Percentiles rank a stretch among this genome's conserved stretches.
phyloP scores from a whole-genome alignment of 805 yeast species.

The Teunomyces funiuensis region DNA sequence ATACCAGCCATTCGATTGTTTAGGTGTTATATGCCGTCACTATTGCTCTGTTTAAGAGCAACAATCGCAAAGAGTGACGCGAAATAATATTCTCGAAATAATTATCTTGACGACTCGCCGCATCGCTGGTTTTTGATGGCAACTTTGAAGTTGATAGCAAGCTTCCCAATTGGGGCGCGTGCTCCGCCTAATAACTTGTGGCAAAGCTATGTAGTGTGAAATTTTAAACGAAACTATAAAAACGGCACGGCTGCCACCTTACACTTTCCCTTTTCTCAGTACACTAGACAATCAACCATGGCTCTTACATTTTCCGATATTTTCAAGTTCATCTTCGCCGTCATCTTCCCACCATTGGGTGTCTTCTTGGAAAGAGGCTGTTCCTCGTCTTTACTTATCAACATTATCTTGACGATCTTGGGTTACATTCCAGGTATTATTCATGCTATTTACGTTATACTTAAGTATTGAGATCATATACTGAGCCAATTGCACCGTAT shows the following conservation, averaged over 20 bases:
- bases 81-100: too few species aligned
- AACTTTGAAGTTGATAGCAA: background rate
- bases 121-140: too few species aligned
- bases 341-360: constrained; percentile 60
- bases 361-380: constrained; percentile 63
- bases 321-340: constrained; percentile 50
- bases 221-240: background rate
- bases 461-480: constrained; percentile 21
- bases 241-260: background rate
- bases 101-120: too few species aligned
- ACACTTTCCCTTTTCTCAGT: background rate
- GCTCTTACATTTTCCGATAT: constrained; percentile 55
- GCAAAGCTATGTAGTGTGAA: background rate
- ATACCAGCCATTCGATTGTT: too few species aligned
- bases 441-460: constrained; percentile 61
- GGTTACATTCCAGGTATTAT: constrained; percentile 78
- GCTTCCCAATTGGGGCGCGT: background rate
- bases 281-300: constrained; percentile 25
- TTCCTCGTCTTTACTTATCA: constrained; percentile 44
- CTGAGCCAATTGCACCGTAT: background rate
- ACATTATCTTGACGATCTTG: constrained; percentile 63
- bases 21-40: too few species aligned
- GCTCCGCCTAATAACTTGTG: background rate
- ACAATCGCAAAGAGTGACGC: too few species aligned
- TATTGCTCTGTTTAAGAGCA: too few species aligned